A percentile compares a stretch with the other conserved stretches of the same genome.
Conservation (phyloP, 345 rosid genomes). For the Eucalyptus cloeziana region DNA sequence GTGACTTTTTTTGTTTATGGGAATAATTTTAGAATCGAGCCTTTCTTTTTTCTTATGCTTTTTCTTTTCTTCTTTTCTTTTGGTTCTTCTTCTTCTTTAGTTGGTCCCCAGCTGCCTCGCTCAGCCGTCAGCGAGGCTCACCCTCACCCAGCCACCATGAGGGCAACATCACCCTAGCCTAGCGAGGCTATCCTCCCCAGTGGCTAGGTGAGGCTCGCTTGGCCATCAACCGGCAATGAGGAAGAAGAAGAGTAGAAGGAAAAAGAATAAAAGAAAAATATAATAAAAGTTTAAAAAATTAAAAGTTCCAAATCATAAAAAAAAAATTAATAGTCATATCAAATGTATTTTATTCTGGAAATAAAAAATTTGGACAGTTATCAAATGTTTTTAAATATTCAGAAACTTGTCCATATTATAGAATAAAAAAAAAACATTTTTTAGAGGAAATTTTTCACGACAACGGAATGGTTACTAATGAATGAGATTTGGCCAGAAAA, state of each 20-base stretch:
- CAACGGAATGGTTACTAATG: no score
- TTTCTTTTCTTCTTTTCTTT: no score
- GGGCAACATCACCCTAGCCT: rapidly evolving
- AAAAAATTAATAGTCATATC: no score
- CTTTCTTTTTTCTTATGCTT: no score
- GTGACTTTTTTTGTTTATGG: rapidly evolving
- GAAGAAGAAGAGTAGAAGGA: no score
- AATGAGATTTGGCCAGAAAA: no score
- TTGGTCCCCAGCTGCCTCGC: rapidly evolving
- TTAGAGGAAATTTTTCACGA: no score
- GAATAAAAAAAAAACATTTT: no score
- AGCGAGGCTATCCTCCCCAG: rapidly evolving
- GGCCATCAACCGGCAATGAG: rapidly evolving
- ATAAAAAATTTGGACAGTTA: rapidly evolving
- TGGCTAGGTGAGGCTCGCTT: rapidly evolving
- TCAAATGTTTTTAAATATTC: rapidly evolving
- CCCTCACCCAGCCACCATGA: rapidly evolving
- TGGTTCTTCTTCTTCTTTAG: no score
- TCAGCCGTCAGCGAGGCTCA: rapidly evolving
- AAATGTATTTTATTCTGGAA: rapidly evolving
- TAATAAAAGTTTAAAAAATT: no score
- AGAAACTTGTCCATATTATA: rapidly evolving
- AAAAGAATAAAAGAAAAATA: rapidly evolving
- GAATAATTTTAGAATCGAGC: rapidly evolving
- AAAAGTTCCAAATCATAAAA: no score